Percentiles rank a stretch among this genome's conserved stretches.
Evolutionary conservation across 306 rosid species (phyloP).

Genomic region (Lathyrus sativus): DNA sequence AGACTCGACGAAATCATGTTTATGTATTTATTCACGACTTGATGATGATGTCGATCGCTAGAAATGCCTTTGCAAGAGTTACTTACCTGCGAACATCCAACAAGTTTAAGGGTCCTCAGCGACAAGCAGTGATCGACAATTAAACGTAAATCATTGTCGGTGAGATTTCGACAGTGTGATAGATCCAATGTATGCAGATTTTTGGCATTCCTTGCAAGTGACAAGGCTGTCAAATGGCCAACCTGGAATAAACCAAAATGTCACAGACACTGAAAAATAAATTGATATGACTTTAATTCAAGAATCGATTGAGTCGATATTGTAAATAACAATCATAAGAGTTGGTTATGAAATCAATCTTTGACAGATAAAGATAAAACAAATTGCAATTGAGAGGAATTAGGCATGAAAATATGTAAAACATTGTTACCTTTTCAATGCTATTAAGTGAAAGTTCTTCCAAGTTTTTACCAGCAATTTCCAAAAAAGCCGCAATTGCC

Average conservation of each 20-base stretch:
- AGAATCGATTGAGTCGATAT: too few relatives aligned
- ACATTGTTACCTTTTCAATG: conserved; percentile 57
- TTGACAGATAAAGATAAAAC: too few relatives aligned
- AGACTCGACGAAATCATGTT: too few relatives aligned
- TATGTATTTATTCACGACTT: too few relatives aligned
- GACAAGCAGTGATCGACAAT: conserved; percentile 75
- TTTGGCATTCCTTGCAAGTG: conserved; percentile 57
- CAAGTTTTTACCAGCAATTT: conserved; percentile 53
- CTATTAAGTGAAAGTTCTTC: conserved; percentile 75
- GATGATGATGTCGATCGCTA: too few relatives aligned
- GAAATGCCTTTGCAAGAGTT: too few relatives aligned
- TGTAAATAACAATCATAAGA: background rate
- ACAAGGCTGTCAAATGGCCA: conserved; percentile 53
- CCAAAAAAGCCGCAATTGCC: conserved; percentile 78
- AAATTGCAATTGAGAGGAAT: too few relatives aligned
- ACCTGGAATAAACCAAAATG: conserved; percentile 56
- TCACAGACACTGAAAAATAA: conserved; percentile 32
- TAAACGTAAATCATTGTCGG: conserved; percentile 64
- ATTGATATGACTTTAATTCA: background rate
- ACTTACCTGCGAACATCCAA: too few relatives aligned
- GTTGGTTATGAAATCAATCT: too few relatives aligned
- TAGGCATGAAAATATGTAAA: background rate
- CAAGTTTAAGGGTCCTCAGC: conserved; percentile 47
- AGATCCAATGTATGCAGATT: conserved; percentile 71
- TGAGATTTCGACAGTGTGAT: conserved; percentile 76